phyloP scores from a whole-genome alignment of 331 rosid species.

The Erythrophleum ivorense region DNA sequence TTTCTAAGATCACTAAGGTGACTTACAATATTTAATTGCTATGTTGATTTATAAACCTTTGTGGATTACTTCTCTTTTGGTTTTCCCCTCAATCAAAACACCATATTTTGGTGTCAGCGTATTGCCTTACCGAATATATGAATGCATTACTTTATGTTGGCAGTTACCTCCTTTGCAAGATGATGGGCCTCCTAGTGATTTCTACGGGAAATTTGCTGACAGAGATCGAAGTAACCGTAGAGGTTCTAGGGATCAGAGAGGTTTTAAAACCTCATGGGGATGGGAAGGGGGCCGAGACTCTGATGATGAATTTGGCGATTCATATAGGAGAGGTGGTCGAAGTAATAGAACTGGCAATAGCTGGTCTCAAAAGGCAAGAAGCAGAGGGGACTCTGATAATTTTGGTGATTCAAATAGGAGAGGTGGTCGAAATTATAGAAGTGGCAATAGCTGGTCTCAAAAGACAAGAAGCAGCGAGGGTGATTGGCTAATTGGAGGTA shows the following conservation, averaged over 20 bases:
- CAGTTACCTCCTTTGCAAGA: conserved; percentile 98
- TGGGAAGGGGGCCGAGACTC: conserved; percentile 46
- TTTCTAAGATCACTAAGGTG: conserved; percentile 85
- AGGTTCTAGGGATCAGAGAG: conserved; percentile 57
- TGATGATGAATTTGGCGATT: conserved; percentile 47
- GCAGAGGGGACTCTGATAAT: conserved; percentile 47
- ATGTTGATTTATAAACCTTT: conserved; percentile 7
- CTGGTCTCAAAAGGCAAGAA: conserved; percentile 55
- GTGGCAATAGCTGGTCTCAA: conserved; percentile 68
- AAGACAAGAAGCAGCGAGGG: conserved; percentile 61
- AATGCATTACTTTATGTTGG: conserved; percentile 33
- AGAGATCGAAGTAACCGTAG: conserved; percentile 61
- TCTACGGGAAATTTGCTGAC: conserved; percentile 80
- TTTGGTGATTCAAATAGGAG: conserved; percentile 53
- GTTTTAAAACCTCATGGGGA: conserved; percentile 68
- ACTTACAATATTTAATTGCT: conserved; percentile 31
- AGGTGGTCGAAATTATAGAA: conserved; percentile 59
- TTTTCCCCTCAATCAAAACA: conserved; percentile 19
- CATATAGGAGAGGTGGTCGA: conserved; percentile 52
- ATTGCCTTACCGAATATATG: conserved; percentile 30
- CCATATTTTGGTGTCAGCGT: background rate
- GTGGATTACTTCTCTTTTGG: conserved; percentile 3
- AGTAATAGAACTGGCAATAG: conserved; percentile 51
- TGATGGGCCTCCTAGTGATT: conserved; percentile 86
- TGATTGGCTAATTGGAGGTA: conserved; percentile 93